Evolutionary conservation across 163 green algal species (phyloP).

Genomic region (Prototheca wickerhamii): DNA sequence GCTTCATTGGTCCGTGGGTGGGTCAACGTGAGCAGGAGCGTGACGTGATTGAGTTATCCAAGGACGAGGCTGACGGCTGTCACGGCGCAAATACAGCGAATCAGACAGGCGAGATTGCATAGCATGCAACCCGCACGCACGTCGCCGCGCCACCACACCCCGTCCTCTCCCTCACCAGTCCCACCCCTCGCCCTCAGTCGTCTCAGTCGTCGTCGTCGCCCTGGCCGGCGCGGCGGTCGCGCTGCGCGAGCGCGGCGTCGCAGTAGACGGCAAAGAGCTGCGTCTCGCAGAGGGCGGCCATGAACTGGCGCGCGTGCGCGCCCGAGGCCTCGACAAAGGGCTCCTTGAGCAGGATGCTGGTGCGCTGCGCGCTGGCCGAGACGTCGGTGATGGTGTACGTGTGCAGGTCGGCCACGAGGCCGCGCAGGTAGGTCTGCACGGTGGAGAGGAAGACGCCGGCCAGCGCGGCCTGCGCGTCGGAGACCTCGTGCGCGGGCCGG

Average conservation of each 20-base stretch:
- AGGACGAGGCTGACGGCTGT: too few relatives aligned
- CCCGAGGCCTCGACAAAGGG: slow-evolving; percentile 54
- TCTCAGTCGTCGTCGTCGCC: too few relatives aligned
- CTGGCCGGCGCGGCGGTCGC: too few relatives aligned
- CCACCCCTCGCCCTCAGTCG: too few relatives aligned
- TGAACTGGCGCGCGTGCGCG: slow-evolving; percentile 52
- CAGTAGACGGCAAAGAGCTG: slow-evolving; percentile 70
- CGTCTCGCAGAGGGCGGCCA: slow-evolving; percentile 62
- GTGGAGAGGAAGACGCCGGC: slow-evolving; percentile 21
- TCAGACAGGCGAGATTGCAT: too few relatives aligned
- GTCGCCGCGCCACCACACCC: too few relatives aligned
- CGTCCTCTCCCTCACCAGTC: too few relatives aligned
- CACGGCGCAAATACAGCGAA: too few relatives aligned
- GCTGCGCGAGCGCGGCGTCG: slow-evolving; percentile 28
- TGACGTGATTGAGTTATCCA: too few relatives aligned
- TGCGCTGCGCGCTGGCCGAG: slow-evolving; percentile 13
- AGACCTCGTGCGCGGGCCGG: not conserved
- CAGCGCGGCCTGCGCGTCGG: slow-evolving; percentile 13
- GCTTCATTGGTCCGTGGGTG: too few relatives aligned
- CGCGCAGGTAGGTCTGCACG: slow-evolving; percentile 38
- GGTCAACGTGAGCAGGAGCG: too few relatives aligned
- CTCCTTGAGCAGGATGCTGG: slow-evolving; percentile 64
- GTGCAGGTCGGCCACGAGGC: slow-evolving; percentile 51
- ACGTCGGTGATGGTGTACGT: slow-evolving; percentile 79
- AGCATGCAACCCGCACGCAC: too few relatives aligned